These are phyloP conservation scores for Microbotryum violaceum DNA, from an alignment of 1,284 basidiomycete genomes.

Conservation along the genomic window DNA sequence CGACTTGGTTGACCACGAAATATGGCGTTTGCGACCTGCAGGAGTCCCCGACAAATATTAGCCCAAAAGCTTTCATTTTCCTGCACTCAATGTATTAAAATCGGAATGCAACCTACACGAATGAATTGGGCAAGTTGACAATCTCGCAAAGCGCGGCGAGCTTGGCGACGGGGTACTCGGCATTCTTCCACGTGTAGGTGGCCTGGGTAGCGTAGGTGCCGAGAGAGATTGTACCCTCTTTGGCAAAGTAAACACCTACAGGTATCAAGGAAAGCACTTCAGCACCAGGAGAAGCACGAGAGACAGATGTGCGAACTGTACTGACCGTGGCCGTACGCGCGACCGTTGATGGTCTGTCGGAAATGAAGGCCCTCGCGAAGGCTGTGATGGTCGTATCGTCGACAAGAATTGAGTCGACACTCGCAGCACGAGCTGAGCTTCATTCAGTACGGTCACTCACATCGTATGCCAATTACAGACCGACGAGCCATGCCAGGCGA, in stretches of 20 bases:
- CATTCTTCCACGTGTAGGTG: constrained; percentile 23
- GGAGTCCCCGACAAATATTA: too few species aligned
- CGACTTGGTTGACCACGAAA: constrained; percentile 25
- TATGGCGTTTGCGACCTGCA: constrained; percentile 11
- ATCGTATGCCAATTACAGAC: constrained; percentile 24
- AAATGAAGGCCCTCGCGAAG: constrained; percentile 33
- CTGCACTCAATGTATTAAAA: neutral
- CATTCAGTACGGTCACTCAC: neutral
- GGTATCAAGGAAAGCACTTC: constrained; percentile 8
- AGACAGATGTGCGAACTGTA: neutral
- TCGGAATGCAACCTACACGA: constrained; percentile 7
- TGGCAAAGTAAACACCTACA: constrained; percentile 16
- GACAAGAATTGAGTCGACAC: too few species aligned
- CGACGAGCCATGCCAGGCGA: constrained; percentile 22
- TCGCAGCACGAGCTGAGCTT: neutral
- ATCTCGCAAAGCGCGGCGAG: constrained; percentile 31
- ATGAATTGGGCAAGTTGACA: constrained; percentile 25
- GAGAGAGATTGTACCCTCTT: constrained; percentile 10
- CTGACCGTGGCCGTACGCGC: constrained; percentile 22
- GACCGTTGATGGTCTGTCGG: constrained; percentile 17
- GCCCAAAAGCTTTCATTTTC: constrained; percentile 1
- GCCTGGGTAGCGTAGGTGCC: constrained; percentile 15
- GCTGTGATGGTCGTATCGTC: constrained; percentile 3
- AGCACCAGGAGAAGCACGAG: constrained; percentile 9
- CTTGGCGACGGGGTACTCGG: constrained; percentile 22